phyloP scores from a whole-genome alignment of 176 grass and related monocot species.

The Urochloa ruziziensis region DNA sequence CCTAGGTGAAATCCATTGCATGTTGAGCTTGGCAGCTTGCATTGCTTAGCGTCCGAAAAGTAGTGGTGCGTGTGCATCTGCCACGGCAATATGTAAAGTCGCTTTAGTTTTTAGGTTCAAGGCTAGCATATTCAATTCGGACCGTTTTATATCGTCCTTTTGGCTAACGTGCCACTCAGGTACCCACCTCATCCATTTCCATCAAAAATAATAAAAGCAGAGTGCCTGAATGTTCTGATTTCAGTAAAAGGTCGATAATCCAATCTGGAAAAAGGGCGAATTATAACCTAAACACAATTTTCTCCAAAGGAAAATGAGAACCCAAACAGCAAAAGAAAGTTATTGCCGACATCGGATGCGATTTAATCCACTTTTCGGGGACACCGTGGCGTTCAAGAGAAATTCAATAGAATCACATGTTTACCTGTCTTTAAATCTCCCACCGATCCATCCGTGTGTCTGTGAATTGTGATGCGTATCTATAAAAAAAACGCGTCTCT shows the following conservation, averaged over 20 bases:
- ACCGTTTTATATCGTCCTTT: background rate
- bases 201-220: background rate
- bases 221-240: background rate
- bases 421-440: background rate
- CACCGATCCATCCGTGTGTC: background rate
- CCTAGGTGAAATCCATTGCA: background rate
- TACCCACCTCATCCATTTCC: background rate
- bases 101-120: background rate
- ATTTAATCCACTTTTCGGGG: background rate
- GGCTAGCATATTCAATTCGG: background rate
- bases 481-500: background rate
- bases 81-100: background rate
- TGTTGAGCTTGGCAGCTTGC: background rate
- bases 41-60: background rate
- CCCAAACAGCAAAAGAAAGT: too few relatives aligned
- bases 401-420: conserved; percentile 13
- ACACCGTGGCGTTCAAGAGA: background rate
- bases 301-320: too few relatives aligned
- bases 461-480: background rate
- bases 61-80: background rate
- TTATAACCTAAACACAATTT: too few relatives aligned
- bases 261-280: background rate
- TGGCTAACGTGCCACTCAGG: background rate
- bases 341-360: background rate
- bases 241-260: background rate